Evolutionary conservation across 805 yeast species (phyloP), one percentile per base, ranked within the genome.

Genomic region (Kodamaea restingae): DNA sequence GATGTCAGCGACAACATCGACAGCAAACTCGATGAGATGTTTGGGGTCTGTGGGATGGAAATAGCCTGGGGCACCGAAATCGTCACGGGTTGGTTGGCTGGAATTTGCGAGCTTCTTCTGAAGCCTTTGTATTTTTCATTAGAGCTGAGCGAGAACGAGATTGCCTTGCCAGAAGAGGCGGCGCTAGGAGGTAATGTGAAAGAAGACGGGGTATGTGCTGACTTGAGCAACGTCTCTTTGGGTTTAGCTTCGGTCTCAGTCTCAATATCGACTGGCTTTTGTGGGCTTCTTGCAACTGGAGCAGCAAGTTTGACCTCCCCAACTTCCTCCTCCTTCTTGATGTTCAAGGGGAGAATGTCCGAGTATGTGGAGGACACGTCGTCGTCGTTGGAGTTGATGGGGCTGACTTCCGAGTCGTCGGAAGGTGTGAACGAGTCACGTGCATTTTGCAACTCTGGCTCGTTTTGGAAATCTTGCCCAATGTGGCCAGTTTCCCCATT

Each of bases 91-190:
- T 49, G 54, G 32, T 40, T 20, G 11, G 41, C 30, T 5, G 56
- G 48, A 15, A 31, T 35, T 21, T 50, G 45, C 11, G 48, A 52
- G 43, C 59, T 61, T 54, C 72, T 58, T 57, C 73, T 65, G 50
- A 68, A 68, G 1, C 73, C 73, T 42, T 49, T 60, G 49, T 68
- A 68, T 41, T 63, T 67, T 32, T 56, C 64, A 43, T 64, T 64
- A 9, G 42, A 39, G 26, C 10, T 24, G 34, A 39, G 32, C 15
- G 58, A 51, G 36, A 64, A 49, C 31, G 51, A 51, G 44, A 61
- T 53, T 11, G 52, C 26, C 25, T 41, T 41, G 6, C 35, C 39
- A 18, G 45, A 21, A 11, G 36, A 36, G n/a, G 42, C 32, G 7
- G 32, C 40, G 12, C 14, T 30, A 6, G 22, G 22, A 20, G 18